phyloP scores from a whole-genome alignment of 345 rosid species.

The Citrus cavaleriei region DNA sequence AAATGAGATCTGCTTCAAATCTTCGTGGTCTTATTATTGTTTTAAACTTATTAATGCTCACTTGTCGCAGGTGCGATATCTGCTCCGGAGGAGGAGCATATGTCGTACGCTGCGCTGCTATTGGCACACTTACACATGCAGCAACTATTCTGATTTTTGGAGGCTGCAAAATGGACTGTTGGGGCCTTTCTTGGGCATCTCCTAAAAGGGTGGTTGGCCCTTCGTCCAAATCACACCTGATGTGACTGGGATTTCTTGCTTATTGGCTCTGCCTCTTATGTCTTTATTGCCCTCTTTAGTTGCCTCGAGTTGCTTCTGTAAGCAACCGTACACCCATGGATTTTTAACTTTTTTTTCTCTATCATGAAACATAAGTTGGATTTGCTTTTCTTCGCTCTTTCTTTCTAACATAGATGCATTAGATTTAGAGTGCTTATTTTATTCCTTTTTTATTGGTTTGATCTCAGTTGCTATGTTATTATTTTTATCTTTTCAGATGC shows the following conservation, averaged over 20 bases:
- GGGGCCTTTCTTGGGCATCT: constrained; percentile 80
- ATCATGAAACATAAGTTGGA: constrained; percentile 2
- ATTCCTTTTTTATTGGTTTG: background rate
- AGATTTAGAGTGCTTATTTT: background rate
- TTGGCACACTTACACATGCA: constrained; percentile 64
- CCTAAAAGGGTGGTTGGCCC: constrained; percentile 69
- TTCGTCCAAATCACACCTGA: constrained; percentile 75
- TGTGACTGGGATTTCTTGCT: constrained; percentile 67
- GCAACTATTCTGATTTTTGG: constrained; percentile 70
- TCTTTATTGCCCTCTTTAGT: constrained; percentile 70
- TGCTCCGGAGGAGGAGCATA: constrained; percentile 93
- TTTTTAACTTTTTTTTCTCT: constrained; percentile 19
- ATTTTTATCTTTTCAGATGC: constrained; percentile 47
- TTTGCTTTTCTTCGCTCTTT: background rate
- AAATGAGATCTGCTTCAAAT: constrained; percentile 18
- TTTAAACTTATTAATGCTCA: constrained; percentile 56
- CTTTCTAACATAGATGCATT: background rate
- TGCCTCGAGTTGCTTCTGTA: constrained; percentile 86
- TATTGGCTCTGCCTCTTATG: constrained; percentile 65
- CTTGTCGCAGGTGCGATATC: constrained; percentile 97
- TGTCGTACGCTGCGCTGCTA: constrained; percentile 92
- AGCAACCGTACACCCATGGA: constrained; percentile 56
- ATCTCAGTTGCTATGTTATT: constrained; percentile 11
- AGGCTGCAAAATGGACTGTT: constrained; percentile 79
- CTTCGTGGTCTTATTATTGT: constrained; percentile 21